These are phyloP conservation scores for Ananas comosus DNA, from an alignment of 176 grass and related monocot species.

Conservation along the genomic window DNA sequence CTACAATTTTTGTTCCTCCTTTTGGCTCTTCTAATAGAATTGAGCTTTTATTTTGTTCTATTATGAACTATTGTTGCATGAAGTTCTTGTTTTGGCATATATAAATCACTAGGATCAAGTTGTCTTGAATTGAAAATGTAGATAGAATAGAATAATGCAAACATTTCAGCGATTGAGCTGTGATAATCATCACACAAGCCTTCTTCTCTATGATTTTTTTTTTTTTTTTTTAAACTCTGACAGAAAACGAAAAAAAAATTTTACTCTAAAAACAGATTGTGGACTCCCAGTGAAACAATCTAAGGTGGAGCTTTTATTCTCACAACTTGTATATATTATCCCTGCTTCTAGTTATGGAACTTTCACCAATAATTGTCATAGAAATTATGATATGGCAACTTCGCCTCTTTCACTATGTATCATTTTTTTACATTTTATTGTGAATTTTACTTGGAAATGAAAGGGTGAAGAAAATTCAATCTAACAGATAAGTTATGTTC, in stretches of 20 bases:
- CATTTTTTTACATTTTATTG: too few species aligned
- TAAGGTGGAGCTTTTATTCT: not conserved
- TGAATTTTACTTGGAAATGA: too few species aligned
- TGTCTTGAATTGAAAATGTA: not conserved
- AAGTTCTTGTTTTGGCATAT: not conserved
- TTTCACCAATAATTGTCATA: not conserved
- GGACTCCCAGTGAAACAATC: not conserved
- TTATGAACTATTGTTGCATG: too few species aligned
- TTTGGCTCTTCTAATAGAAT: too few species aligned
- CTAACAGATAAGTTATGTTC: too few species aligned
- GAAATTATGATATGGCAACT: not conserved
- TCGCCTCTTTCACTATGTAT: too few species aligned
- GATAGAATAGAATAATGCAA: not conserved
- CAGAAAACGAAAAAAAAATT: not conserved
- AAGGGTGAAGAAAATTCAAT: too few species aligned
- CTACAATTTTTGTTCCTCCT: too few species aligned
- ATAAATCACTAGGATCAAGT: not conserved
- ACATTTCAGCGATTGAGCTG: not conserved
- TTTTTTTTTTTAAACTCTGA: not conserved
- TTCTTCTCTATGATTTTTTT: not conserved
- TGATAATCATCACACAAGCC: not conserved
- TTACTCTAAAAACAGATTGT: not conserved
- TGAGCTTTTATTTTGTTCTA: too few species aligned
- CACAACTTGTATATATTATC: not conserved
- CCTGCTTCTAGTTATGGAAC: not conserved